Evolutionary conservation across 2,329 filamentous ascomycete species (phyloP), one percentile per base, ranked within the genome.

Genomic region (Penicillium griseofulvum): DNA sequence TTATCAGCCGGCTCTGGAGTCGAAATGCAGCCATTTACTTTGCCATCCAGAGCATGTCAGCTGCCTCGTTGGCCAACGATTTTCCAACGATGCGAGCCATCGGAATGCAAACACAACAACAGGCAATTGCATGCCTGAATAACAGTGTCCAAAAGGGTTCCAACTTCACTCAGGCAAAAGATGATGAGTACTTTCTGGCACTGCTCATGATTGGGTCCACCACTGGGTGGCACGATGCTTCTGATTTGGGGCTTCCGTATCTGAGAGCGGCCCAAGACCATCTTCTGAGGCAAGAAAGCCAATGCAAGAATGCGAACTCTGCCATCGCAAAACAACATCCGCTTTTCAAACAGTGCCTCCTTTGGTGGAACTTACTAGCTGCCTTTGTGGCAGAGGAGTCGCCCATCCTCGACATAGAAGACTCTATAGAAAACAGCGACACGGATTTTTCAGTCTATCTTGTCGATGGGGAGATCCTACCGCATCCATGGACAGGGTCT

Each of bases 21-120:
- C 54, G 53, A 9, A 65, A 62, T 51, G 62, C 62, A 3, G 57
- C 62, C 2, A 62, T 65, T 16, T 65, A 65, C 44, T 65, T 63
- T 51, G 58, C 62, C n/a, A 63, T 65, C 9, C 62, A 65, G 45
- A 65, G 62, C n/a, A 65, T 65, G 62, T 62, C 62, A 5, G 62
- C 62, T 6, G 62, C 62, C 11, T 65, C 62, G 6, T 55, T 65
- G 17, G 61, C 62, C 8, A 65, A 65, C 34, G 62, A 65, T 36
- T 60, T 65, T 28, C 62, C 62, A 5, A 58, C 52, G 16, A 65
- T 63, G 61, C 58, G 59, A 34, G 49, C 57, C 1, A 63, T 65
- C 24, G 62, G 62, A 17, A 60, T 58, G 33, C 62, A 65, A 26
- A 63, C 62, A 5, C 59, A 63, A 34, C 62, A 63, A n/a, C 61